Evolutionary conservation across 768 basidiomycete species (phyloP), one percentile per base, ranked within the genome.

Genomic region (Leccinellum albellum): DNA sequence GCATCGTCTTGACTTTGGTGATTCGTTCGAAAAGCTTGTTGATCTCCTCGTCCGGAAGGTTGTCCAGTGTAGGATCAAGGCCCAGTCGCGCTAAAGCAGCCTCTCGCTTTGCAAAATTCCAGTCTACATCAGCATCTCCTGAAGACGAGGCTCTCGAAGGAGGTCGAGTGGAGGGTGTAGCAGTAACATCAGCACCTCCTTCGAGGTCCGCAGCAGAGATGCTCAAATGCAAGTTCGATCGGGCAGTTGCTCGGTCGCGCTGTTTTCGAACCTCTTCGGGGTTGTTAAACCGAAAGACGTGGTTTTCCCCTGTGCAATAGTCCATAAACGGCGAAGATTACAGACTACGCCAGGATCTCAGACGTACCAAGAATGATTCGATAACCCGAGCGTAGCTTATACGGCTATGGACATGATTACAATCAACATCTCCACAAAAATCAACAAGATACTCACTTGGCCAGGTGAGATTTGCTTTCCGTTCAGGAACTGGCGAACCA

Each of bases 281-380:
- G 66, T 96, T 90, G 67, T 91, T 98, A 74, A 97, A 98, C 17
- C 97, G 85, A 73, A 99, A 99, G 55, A 98, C 94, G 75, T 99
- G 97, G 61, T 94, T 87, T 64, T 98, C 95, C 53, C 96, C 91
- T 92, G 58, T 48, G 54, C n/a, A 45, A 21, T 55, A 54, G 20
- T 56, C 53, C 50, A 57, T 56, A 54, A 56, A 51, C 26, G 33
- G 45, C 33, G 6, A 40, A 50, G 8, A 29, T 46, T 28, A 24
- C 37, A 53, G 31, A 61, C 13, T 21, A 32, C 8, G 8, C n/a
- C 13, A 31, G 46, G 49, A 29, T 29, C 24, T 23, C 17, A 53
- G 7, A 52, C 82, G 56, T 65, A 91, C 91, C 96, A 51, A 99
- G 82, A 70, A 99, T 99, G 67, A 99, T 91, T 29, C 97, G 91